A percentile compares a stretch with the other conserved stretches of the same genome.
Conservation (phyloP, 257 asterid species). For the Solanum pimpinellifolium region DNA sequence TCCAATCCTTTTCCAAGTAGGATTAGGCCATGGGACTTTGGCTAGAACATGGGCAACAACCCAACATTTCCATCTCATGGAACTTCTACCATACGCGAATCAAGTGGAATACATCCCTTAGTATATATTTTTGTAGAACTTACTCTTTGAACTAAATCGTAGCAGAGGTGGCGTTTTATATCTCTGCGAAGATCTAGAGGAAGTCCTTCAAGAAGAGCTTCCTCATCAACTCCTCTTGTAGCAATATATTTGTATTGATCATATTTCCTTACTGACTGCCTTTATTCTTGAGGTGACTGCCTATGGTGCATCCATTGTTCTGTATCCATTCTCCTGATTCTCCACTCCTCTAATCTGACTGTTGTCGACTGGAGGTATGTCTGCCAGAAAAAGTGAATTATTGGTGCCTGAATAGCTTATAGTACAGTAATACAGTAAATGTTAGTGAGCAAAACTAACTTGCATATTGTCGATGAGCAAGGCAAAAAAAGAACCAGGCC, state of each 20-base stretch:
- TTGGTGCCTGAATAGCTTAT: background rate
- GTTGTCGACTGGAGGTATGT: slow-evolving; percentile 90
- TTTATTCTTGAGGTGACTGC: slow-evolving; percentile 68
- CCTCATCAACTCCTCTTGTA: slow-evolving; percentile 92
- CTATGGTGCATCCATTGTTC: slow-evolving; percentile 98
- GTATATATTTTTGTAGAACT: background rate
- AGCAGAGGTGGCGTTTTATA: slow-evolving; percentile 89
- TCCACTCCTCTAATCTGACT: slow-evolving; percentile 84
- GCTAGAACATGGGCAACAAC: too few relatives aligned
- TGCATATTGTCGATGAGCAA: slow-evolving; percentile 94
- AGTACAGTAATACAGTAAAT: background rate
- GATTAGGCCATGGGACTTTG: too few relatives aligned
- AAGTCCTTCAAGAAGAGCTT: slow-evolving; percentile 57
- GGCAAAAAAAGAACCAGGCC: slow-evolving; percentile 88
- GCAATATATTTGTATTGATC: slow-evolving; percentile 92
- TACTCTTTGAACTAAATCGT: slow-evolving; percentile 82
- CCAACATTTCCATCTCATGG: background rate
- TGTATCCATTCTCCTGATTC: slow-evolving; percentile 73
- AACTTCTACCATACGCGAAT: background rate
- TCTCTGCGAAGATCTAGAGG: slow-evolving; percentile 88
- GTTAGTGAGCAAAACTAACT: slow-evolving; percentile 25
- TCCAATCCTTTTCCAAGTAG: too few relatives aligned
- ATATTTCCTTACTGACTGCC: slow-evolving; percentile 75
- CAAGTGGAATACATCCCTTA: background rate
- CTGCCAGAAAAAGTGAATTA: slow-evolving; percentile 26